A percentile compares a stretch with the other conserved stretches of the same genome.
phyloP scores from a whole-genome alignment of 305 asterid species.

The Fraxinus xanthoxyloides region DNA sequence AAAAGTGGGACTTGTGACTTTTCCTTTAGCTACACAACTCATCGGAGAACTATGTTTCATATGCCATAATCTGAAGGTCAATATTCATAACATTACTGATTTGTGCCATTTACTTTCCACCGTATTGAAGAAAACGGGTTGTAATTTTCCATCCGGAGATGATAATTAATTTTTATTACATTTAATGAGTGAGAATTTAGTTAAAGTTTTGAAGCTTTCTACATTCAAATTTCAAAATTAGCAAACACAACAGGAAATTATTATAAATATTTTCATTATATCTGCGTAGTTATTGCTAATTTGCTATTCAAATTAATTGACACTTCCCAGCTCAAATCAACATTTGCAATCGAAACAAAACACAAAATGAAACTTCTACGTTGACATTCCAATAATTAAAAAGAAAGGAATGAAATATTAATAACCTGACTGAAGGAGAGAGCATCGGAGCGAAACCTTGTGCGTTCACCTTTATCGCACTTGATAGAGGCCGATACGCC shows the following conservation, averaged over 20 bases:
- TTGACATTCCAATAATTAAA: not conserved
- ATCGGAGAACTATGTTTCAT: not conserved
- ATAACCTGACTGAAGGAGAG: conserved; percentile 73
- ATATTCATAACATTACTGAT: not conserved
- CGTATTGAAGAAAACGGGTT: not conserved
- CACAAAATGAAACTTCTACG: not conserved
- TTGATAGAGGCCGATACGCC: conserved; percentile 63
- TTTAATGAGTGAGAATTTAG: not conserved
- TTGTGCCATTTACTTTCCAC: not conserved
- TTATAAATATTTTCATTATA: no score
- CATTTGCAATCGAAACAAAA: not conserved
- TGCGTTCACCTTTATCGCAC: conserved; percentile 97
- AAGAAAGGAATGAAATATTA: not conserved
- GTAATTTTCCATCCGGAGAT: not conserved
- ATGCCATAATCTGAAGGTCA: not conserved
- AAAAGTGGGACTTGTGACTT: not conserved
- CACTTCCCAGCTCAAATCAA: not conserved
- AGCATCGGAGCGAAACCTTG: conserved; percentile 82
- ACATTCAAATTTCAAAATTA: not conserved
- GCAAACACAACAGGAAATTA: not conserved
- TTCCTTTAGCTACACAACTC: conserved; percentile 8
- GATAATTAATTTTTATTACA: not conserved
- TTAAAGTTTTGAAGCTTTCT: not conserved
- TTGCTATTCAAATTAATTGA: not conserved
- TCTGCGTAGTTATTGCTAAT: conserved; percentile 3